Conservation (phyloP, 2,329 filamentous ascomycete species). For the Ambrosiella cleistominuta region DNA sequence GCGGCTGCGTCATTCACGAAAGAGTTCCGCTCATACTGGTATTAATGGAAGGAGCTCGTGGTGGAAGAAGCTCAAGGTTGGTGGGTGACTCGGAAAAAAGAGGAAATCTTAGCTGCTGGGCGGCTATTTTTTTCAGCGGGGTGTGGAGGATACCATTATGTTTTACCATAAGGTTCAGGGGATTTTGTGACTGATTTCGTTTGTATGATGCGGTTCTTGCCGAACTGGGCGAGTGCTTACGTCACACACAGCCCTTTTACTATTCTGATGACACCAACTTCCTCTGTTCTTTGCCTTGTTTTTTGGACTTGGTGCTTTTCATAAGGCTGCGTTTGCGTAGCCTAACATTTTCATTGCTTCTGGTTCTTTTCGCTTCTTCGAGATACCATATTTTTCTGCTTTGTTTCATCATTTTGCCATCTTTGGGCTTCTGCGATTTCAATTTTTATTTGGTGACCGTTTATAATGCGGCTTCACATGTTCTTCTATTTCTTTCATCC, state of each 20-base stretch:
- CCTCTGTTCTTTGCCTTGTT: not conserved
- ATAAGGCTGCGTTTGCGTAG: no score
- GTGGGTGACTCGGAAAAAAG: constrained; percentile 9
- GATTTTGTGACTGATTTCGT: not conserved
- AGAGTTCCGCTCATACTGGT: constrained; percentile 23
- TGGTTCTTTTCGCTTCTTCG: not conserved
- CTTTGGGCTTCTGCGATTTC: no score
- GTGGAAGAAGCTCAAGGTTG: constrained; percentile 40
- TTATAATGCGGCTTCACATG: no score
- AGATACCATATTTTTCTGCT: not conserved
- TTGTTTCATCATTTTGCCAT: not conserved
- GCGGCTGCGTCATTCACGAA: constrained; percentile 23
- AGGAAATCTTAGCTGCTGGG: not conserved
- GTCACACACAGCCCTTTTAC: no score
- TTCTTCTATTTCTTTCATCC: no score
- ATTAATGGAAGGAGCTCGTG: constrained; percentile 35
- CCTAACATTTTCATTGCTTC: not conserved
- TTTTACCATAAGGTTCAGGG: not conserved
- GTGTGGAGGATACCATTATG: not conserved
- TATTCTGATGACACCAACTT: not conserved
- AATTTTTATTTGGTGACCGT: no score
- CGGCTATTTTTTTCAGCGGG: not conserved
- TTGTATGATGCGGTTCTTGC: not conserved
- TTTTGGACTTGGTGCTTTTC: not conserved
- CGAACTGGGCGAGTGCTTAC: not conserved